Evolutionary conservation across 1,284 basidiomycete genomes (phyloP).

Genomic region (Trichosporon ovoides): DNA sequence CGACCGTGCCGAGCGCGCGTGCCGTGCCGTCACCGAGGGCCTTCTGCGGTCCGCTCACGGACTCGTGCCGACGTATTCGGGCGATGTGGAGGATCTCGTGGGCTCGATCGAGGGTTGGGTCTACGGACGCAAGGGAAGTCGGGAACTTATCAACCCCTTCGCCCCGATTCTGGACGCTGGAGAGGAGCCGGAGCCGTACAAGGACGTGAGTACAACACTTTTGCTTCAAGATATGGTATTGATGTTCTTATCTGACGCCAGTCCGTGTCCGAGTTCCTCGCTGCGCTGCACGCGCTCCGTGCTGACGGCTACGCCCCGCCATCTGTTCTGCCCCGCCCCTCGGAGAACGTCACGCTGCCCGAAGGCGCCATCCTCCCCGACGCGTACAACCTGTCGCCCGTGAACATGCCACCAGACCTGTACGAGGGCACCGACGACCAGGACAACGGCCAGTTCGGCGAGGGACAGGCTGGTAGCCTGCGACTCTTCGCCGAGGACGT

Average conservation of each 20-base stretch:
- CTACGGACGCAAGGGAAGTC: constrained; percentile 28
- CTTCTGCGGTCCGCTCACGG: constrained; percentile 56
- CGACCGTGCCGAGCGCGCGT: constrained; percentile 74
- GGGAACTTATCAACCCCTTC: constrained; percentile 32
- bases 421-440: constrained; percentile 55
- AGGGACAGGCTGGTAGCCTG: constrained; percentile 55
- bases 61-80: constrained; percentile 30
- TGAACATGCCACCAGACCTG: constrained; percentile 80
- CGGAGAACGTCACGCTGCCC: constrained; percentile 47
- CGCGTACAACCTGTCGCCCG: constrained; percentile 66
- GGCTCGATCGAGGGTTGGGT: constrained; percentile 39
- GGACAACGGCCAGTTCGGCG: constrained; percentile 43
- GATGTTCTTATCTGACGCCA: too few relatives aligned
- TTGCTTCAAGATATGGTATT: not conserved
- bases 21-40: constrained; percentile 79
- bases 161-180: constrained; percentile 34
- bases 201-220: constrained; percentile 32
- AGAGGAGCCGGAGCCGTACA: constrained; percentile 31
- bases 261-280: constrained; percentile 37
- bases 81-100: constrained; percentile 34
- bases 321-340: constrained; percentile 60
- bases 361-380: constrained; percentile 50
- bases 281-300: constrained; percentile 37
- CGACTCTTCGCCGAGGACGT: constrained; percentile 73
- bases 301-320: constrained; percentile 28